These are phyloP conservation scores for Magnaporthiopsis poae DNA, from an alignment of 2,329 filamentous ascomycete species.

Conservation along the genomic window DNA sequence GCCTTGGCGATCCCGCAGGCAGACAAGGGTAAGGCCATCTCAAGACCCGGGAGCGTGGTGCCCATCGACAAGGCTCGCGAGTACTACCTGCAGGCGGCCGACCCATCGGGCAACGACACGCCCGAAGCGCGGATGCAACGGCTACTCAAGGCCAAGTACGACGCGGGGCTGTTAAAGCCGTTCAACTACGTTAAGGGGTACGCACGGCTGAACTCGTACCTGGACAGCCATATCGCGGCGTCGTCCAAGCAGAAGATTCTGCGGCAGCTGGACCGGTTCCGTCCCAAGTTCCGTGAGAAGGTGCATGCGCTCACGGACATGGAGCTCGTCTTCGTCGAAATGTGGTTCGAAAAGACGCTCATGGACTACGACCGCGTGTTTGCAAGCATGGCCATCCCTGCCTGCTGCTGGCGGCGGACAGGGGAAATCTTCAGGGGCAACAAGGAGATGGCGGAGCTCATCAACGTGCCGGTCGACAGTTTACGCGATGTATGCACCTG, in stretches of 20 bases:
- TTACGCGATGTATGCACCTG: conserved; percentile 67
- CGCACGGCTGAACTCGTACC: conserved; percentile 76
- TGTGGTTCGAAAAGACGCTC: conserved; percentile 95
- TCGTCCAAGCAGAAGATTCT: conserved; percentile 82
- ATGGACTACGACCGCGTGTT: conserved; percentile 99
- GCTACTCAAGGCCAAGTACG: conserved; percentile 87
- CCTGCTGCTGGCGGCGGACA: conserved; percentile 92
- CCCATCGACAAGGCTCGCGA: conserved; percentile 66
- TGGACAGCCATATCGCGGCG: conserved; percentile 77
- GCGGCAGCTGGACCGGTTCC: conserved; percentile 81
- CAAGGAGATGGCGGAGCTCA: conserved; percentile 96
- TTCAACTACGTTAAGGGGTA: conserved; percentile 99
- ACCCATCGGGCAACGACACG: conserved; percentile 74
- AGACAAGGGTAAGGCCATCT: conserved; percentile 44
- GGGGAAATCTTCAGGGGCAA: conserved; percentile 96
- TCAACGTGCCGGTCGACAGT: conserved; percentile 82
- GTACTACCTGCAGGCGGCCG: conserved; percentile 94
- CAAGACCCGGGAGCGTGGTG: conserved; percentile 50
- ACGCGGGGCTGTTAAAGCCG: conserved; percentile 84
- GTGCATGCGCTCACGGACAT: conserved; percentile 87
- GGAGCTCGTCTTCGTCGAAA: conserved; percentile 88
- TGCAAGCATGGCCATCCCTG: conserved; percentile 95
- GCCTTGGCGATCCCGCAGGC: conserved; percentile 36
- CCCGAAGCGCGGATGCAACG: conserved; percentile 94
- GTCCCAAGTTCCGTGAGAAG: conserved; percentile 91